Evolutionary conservation across 2,329 filamentous ascomycete genomes (phyloP).

Genomic region (Cladosporium sp.): DNA sequence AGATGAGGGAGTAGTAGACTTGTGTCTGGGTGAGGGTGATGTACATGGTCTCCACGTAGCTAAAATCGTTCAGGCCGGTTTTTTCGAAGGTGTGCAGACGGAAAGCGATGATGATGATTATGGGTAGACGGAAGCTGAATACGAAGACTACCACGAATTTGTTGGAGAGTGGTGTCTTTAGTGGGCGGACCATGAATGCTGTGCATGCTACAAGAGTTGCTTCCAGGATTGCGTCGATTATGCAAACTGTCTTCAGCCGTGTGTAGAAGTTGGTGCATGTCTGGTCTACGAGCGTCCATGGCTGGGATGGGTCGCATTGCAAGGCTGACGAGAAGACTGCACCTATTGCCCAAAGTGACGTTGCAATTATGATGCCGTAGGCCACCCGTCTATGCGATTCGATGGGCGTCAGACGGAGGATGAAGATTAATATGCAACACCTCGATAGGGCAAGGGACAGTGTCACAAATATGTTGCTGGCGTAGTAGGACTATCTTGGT

Average conservation of each 20-base stretch:
- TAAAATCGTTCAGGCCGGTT: conserved; percentile 10
- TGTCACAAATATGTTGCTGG: conserved; percentile 17
- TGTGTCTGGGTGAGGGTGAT: conserved; percentile 18
- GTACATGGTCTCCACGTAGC: conserved; percentile 14
- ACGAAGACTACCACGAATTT: conserved; percentile 10
- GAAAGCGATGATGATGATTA: conserved; percentile 15
- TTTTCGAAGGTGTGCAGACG: conserved; percentile 15
- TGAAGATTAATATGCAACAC: conserved; percentile 17
- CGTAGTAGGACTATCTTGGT: conserved; percentile 16
- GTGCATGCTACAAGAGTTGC: conserved; percentile 1
- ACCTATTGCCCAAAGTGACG: conserved; percentile 14
- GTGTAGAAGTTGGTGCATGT: background rate
- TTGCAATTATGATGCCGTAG: conserved; percentile 12
- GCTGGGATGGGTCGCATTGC: conserved; percentile 15
- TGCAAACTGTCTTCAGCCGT: conserved; percentile 2
- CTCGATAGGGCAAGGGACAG: conserved; percentile 16
- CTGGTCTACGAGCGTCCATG: conserved; percentile 13
- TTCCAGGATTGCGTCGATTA: conserved; percentile 8
- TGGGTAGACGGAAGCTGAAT: conserved; percentile 10
- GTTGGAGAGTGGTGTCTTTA: conserved; percentile 7
- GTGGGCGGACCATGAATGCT: conserved; percentile 4
- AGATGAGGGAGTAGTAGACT: conserved; percentile 18
- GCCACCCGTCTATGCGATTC: conserved; percentile 13
- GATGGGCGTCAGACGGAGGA: conserved; percentile 18
- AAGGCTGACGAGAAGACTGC: conserved; percentile 17